Conservation (phyloP, 2,329 filamentous ascomycete genomes). For the Aspergillus felis region DNA sequence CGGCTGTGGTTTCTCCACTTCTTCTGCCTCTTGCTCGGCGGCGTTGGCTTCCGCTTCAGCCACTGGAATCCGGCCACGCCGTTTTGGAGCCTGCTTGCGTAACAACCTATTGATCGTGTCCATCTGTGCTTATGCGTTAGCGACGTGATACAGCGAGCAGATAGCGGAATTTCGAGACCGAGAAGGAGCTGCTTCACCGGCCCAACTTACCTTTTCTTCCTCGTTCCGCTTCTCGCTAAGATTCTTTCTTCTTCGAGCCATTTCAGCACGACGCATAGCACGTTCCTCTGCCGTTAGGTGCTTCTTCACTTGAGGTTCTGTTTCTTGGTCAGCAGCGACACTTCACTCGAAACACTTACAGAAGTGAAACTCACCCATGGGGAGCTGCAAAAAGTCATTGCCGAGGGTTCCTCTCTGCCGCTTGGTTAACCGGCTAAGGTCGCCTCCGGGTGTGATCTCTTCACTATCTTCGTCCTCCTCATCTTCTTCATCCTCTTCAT, state of each 20-base stretch:
- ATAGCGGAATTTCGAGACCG: background rate
- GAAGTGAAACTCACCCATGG: slow-evolving; percentile 47
- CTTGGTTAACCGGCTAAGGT: slow-evolving; percentile 64
- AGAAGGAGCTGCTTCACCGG: background rate
- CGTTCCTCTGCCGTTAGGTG: slow-evolving; percentile 70
- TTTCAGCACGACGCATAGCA: slow-evolving; percentile 68
- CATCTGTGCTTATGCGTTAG: slow-evolving; percentile 45
- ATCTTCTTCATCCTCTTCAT: slow-evolving; percentile 40
- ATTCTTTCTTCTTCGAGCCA: slow-evolving; percentile 70
- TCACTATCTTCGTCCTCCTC: slow-evolving; percentile 43
- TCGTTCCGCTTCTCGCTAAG: slow-evolving; percentile 73
- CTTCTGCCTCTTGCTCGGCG: slow-evolving; percentile 34
- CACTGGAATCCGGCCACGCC: slow-evolving; percentile 46
- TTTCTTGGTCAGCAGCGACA: slow-evolving; percentile 10
- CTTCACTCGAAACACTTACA: background rate
- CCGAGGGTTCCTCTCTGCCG: slow-evolving; percentile 61
- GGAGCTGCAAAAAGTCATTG: slow-evolving; percentile 50
- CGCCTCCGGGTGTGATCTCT: slow-evolving; percentile 45
- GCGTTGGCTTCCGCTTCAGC: slow-evolving; percentile 44
- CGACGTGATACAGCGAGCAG: background rate
- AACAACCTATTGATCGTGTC: slow-evolving; percentile 66
- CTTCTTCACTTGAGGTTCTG: slow-evolving; percentile 68
- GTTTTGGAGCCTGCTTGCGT: slow-evolving; percentile 62
- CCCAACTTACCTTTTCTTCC: slow-evolving; percentile 65
- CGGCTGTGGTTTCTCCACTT: slow-evolving; percentile 39